Percentiles rank a stretch among this genome's conserved stretches.
Evolutionary conservation across 176 grass and related monocot genomes (phyloP).

Genomic region (Carex kokanica): DNA sequence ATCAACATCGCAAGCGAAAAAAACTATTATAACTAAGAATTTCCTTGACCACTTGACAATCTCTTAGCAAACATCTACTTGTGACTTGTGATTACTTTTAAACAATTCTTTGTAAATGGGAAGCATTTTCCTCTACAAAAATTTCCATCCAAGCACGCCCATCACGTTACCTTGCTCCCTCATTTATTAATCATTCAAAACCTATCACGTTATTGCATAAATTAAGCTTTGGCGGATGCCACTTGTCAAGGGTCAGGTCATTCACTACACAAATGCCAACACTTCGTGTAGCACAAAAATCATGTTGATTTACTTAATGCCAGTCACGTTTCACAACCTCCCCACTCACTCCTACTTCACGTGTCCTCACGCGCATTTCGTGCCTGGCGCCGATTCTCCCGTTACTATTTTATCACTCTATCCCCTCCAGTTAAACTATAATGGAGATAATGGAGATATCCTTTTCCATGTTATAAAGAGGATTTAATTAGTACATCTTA

Average conservation of each 20-base stretch:
- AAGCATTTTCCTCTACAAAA: background rate
- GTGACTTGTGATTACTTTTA: background rate
- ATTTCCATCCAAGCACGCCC: background rate
- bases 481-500: no score
- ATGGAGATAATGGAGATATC: background rate
- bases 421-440: background rate
- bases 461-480: background rate
- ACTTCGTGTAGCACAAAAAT: background rate
- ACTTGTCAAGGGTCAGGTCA: background rate
- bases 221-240: background rate
- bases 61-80: background rate
- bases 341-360: constrained; percentile 11
- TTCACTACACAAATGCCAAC: background rate
- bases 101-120: background rate
- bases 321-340: constrained; percentile 23
- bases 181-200: background rate
- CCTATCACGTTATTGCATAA: background rate
- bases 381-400: background rate
- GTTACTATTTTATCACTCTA: background rate
- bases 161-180: constrained; percentile 5
- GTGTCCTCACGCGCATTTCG: constrained; percentile 28
- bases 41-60: background rate
- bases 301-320: background rate
- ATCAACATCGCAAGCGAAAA: background rate
- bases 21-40: background rate